Evolutionary conservation across 345 rosid species (phyloP).

Genomic region (Schrenkiella parvula): DNA sequence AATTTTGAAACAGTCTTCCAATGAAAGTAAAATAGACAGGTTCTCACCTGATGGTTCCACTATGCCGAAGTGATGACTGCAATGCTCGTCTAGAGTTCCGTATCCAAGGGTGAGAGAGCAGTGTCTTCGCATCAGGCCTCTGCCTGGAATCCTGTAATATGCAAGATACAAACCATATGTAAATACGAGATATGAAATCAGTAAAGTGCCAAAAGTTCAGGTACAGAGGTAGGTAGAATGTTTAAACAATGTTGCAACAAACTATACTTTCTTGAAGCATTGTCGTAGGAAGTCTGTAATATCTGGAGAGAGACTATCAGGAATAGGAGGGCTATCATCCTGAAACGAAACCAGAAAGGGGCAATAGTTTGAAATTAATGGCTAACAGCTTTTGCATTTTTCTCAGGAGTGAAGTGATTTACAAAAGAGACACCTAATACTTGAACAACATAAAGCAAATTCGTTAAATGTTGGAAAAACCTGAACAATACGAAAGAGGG

Average conservation of each 20-base stretch:
- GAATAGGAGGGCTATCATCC: constrained; percentile 97
- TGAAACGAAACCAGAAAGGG: constrained; percentile 31
- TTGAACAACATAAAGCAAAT: neutral
- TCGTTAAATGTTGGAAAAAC: constrained; percentile 35
- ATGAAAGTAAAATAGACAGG: neutral
- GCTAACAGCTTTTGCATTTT: neutral
- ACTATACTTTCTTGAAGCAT: constrained; percentile 91
- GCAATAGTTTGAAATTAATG: neutral
- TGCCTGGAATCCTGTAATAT: constrained; percentile 82
- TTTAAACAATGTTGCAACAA: constrained; percentile 1
- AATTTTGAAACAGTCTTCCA: neutral
- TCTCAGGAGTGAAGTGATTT: neutral
- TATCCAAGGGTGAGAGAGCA: constrained; percentile 99
- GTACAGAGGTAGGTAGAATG: neutral
- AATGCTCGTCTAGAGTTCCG: constrained; percentile 78
- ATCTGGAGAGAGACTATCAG: constrained; percentile 91
- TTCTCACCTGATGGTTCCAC: constrained; percentile 68
- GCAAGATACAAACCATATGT: constrained; percentile 23
- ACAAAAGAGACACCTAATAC: neutral
- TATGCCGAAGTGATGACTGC: constrained; percentile 79
- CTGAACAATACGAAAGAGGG: constrained; percentile 98
- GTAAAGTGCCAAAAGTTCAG: neutral
- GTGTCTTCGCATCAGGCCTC: constrained; percentile 96
- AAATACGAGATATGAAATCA: neutral
- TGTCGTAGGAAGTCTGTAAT: constrained; percentile 85